phyloP scores from a whole-genome alignment of 495 filamentous ascomycete species.

The Xylaria telfairii region DNA sequence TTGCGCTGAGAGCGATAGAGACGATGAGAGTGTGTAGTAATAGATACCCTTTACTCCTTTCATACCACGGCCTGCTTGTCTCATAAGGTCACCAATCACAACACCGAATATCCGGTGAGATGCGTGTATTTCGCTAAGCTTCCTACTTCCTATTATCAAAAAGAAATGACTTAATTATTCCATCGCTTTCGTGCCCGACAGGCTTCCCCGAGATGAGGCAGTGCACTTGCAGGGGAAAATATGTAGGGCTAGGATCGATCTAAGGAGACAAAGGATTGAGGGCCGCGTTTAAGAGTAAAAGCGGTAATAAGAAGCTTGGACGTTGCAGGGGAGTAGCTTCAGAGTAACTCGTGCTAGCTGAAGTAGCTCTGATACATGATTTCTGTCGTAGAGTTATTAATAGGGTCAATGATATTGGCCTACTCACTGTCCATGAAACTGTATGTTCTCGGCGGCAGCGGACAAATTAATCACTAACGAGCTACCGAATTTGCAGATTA shows the following conservation, averaged over 20 bases:
- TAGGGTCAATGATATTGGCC: background rate
- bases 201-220: too few species aligned
- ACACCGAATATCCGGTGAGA: background rate
- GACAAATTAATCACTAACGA: background rate
- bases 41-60: conserved; percentile 11
- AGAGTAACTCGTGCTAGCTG: background rate
- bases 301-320: background rate
- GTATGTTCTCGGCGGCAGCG: background rate
- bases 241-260: too few species aligned
- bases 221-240: too few species aligned
- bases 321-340: background rate
- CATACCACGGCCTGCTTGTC: too few species aligned
- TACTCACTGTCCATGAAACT: background rate
- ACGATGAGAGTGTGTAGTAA: conserved; percentile 9
- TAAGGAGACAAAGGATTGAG: background rate
- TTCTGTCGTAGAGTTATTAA: background rate
- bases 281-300: background rate
- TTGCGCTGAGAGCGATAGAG: background rate
- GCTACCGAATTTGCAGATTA: background rate
- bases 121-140: too few species aligned
- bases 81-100: background rate
- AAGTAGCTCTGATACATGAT: background rate
- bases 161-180: too few species aligned
- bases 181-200: too few species aligned
- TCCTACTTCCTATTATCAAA: background rate